Evolutionary conservation across 1,284 basidiomycete species (phyloP).

Genomic region (Heterobasidion occidentale): DNA sequence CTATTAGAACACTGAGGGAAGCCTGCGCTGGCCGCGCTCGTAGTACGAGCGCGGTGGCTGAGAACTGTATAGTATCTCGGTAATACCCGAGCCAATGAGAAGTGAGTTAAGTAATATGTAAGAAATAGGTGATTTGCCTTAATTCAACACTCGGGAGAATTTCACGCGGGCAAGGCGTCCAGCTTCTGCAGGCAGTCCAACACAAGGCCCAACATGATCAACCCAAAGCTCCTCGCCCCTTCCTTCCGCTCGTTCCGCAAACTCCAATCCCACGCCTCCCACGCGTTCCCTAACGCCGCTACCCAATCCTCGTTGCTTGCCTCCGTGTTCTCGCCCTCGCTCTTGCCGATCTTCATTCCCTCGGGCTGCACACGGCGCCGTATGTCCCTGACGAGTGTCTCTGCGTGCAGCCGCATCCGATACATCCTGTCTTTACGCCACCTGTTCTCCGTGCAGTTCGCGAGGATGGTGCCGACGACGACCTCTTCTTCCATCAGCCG

Average conservation of each 20-base stretch:
- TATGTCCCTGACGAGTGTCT: constrained; percentile 42
- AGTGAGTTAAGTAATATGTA: too few relatives aligned
- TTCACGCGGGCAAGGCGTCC: neutral
- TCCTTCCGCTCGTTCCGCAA: neutral
- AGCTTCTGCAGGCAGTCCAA: neutral
- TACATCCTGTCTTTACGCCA: constrained; percentile 53
- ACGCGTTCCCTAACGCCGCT: constrained; percentile 42
- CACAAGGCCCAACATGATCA: neutral
- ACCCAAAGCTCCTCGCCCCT: neutral
- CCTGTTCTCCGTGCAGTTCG: constrained; percentile 46
- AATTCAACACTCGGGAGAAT: too few relatives aligned
- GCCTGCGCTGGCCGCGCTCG: too few relatives aligned
- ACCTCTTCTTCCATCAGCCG: constrained; percentile 65
- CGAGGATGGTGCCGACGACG: constrained; percentile 64
- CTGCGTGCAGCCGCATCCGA: constrained; percentile 55
- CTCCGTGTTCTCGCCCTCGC: constrained; percentile 16
- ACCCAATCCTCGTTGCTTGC: constrained; percentile 21
- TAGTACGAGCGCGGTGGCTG: too few relatives aligned
- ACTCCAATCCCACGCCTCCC: constrained; percentile 58
- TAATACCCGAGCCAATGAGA: too few relatives aligned
- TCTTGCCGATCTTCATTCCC: constrained; percentile 22
- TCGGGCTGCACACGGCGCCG: constrained; percentile 17
- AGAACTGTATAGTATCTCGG: too few relatives aligned
- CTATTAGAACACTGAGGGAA: too few relatives aligned
- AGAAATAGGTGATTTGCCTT: too few relatives aligned